Evolutionary conservation across 2,329 filamentous ascomycete species (phyloP).

Genomic region (Simplicillium sp.): DNA sequence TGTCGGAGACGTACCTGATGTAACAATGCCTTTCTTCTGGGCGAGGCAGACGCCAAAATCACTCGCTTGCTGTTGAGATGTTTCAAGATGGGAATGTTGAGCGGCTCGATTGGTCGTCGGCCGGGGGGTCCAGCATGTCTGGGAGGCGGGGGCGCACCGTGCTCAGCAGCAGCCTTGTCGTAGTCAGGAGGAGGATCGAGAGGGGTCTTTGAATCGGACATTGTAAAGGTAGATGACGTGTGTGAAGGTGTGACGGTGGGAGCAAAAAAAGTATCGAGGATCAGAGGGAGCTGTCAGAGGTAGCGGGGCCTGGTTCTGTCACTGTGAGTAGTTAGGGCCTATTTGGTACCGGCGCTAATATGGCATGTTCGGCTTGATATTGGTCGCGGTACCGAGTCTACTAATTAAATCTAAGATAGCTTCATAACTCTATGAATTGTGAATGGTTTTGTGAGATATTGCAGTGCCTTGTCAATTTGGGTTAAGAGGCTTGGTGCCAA

Average conservation of each 20-base stretch:
- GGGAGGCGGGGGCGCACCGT: slow-evolving; percentile 17
- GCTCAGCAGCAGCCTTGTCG: slow-evolving; percentile 28
- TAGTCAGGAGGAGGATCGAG: slow-evolving; percentile 38
- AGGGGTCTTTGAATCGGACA: slow-evolving; percentile 17
- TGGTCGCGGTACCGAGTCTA: no score
- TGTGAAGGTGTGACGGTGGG: neutral
- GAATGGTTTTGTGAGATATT: no score
- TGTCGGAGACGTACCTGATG: slow-evolving; percentile 42
- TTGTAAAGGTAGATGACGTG: slow-evolving; percentile 7
- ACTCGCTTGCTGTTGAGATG: slow-evolving; percentile 70
- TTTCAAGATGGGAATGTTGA: slow-evolving; percentile 72
- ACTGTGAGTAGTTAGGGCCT: no score
- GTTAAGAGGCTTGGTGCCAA: no score
- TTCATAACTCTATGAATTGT: no score
- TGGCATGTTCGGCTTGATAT: neutral
- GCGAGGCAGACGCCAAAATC: slow-evolving; percentile 84
- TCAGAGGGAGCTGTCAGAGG: neutral
- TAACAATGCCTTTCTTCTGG: slow-evolving; percentile 73
- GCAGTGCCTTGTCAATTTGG: no score
- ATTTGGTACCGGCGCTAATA: no score
- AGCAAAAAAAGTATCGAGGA: neutral
- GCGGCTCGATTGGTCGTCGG: slow-evolving; percentile 47
- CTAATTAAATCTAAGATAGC: no score
- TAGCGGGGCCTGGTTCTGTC: no score
- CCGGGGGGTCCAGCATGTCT: slow-evolving; percentile 16